Evolutionary conservation across 1,284 basidiomycete genomes (phyloP), one percentile per base, ranked within the genome.

Genomic region (Meripilus lineatus): DNA sequence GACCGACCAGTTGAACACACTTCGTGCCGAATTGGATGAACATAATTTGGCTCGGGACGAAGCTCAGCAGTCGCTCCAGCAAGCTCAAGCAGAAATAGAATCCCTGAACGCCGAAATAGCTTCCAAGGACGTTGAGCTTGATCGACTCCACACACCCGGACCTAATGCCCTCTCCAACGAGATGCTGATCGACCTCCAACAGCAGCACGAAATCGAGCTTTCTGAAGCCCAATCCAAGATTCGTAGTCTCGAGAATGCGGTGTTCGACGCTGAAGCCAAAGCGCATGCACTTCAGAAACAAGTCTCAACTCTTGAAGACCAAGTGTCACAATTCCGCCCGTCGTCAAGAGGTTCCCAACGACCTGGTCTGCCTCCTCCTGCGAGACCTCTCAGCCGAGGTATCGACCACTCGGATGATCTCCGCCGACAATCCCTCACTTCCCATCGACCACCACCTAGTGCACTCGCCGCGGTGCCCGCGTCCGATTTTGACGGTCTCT

Each of bases 191-290:
- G 77, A 82, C 15, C 61, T 83, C 24, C 71, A 74, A 52, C 82
- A 87, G 52, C 81, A 86, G 50, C 86, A 89, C 54, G 71, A 75
- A 6, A 75, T 93, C 40, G 89, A 91, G 51, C 67, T 92, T 3
- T 93, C 89, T 34, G 69, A 79, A 13, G 77, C 88, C 11, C 82
- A 86, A 32, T 87, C 86, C 0, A 77, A 79, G 55, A 81, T 93
- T 42, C 79, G 90, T 7, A 70, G 75, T 3, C 69, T 92, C 50
- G 88, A 93, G 65, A 75, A 77, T 3, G 60, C 74, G 4, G 69
- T 88, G 6, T 90, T 89, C 61, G 77, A 86, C 42, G 79, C 87
- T 5, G 79, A 88, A 47, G 78, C 79, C 20, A 72, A 72, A 42
- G 73, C 79, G 14, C 89, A 91, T 58, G 63, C 72, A 6, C 63